phyloP scores from a whole-genome alignment of 2,329 filamentous ascomycete species.

The Colletotrichum higginsianum region DNA sequence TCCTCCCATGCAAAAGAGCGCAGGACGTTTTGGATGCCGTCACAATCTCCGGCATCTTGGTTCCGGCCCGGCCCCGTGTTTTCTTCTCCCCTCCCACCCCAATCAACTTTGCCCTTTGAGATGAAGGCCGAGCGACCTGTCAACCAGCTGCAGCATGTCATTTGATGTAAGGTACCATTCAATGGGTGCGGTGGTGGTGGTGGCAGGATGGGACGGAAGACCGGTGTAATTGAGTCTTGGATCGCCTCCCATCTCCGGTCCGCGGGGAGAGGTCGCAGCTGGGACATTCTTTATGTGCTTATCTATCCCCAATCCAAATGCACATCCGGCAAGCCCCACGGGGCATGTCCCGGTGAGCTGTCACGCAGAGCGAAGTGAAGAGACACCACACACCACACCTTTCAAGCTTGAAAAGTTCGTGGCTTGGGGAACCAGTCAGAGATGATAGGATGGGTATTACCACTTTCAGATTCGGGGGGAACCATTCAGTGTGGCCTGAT shows the following conservation, averaged over 20 bases:
- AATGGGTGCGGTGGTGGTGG: neutral
- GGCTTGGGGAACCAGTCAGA: slow-evolving; percentile 28
- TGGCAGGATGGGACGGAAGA: slow-evolving; percentile 21
- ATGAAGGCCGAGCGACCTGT: slow-evolving; percentile 4
- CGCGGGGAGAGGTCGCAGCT: slow-evolving; percentile 12
- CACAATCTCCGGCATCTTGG: slow-evolving; percentile 38
- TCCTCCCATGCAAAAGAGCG: neutral
- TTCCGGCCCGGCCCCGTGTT: slow-evolving; percentile 36
- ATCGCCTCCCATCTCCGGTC: slow-evolving; percentile 24
- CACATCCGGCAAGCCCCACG: neutral
- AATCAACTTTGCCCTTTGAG: slow-evolving; percentile 5
- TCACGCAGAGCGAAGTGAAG: slow-evolving; percentile 20
- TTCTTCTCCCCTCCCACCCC: slow-evolving; percentile 2
- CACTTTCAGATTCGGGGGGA: slow-evolving; percentile 32
- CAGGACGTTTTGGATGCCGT: slow-evolving; percentile 23
- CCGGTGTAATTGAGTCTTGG: slow-evolving; percentile 21
- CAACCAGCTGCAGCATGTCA: slow-evolving; percentile 3
- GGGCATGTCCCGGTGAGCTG: slow-evolving; percentile 13
- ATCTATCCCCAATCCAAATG: neutral
- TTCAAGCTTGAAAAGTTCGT: slow-evolving; percentile 26
- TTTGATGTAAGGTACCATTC: neutral
- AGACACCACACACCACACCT: neutral
- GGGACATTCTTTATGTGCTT: neutral
- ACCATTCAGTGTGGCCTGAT: slow-evolving; percentile 37
- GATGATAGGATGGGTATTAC: slow-evolving; percentile 33